phyloP scores from a whole-genome alignment of 1,284 basidiomycete species.

The Sutorius eximius region DNA sequence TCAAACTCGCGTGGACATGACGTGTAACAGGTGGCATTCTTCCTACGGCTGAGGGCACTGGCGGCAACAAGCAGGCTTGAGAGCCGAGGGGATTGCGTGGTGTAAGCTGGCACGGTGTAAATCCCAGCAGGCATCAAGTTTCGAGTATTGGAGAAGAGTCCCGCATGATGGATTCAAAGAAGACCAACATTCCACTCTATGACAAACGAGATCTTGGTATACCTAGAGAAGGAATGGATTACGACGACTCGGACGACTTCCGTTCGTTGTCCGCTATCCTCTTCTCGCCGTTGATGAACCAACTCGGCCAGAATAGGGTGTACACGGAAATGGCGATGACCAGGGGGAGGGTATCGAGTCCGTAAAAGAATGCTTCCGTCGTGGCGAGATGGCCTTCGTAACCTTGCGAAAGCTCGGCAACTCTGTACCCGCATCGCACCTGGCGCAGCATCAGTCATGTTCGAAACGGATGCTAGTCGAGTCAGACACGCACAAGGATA shows the following conservation, averaged over 20 bases:
- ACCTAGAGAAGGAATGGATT: not conserved
- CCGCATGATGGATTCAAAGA: not conserved
- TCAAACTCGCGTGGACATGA: too few species aligned
- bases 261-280: not conserved
- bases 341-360: slow-evolving; percentile 64
- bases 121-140: not conserved
- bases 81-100: not conserved
- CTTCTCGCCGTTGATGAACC: slow-evolving; percentile 41
- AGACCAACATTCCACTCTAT: not conserved
- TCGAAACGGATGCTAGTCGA: too few species aligned
- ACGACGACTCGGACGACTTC: not conserved
- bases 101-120: too few species aligned
- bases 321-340: slow-evolving; percentile 59
- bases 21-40: not conserved
- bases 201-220: not conserved
- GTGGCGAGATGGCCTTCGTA: slow-evolving; percentile 61
- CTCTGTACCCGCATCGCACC: slow-evolving; percentile 70
- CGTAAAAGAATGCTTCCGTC: slow-evolving; percentile 64
- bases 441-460: slow-evolving; percentile 22
- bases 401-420: slow-evolving; percentile 66
- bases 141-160: not conserved
- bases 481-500: slow-evolving; percentile 52
- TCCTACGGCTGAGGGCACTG: not conserved
- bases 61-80: not conserved
- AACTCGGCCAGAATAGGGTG: slow-evolving; percentile 59